phyloP scores from a whole-genome alignment of 352 stramenopile genomes.

The Phytophthora sp. region DNA sequence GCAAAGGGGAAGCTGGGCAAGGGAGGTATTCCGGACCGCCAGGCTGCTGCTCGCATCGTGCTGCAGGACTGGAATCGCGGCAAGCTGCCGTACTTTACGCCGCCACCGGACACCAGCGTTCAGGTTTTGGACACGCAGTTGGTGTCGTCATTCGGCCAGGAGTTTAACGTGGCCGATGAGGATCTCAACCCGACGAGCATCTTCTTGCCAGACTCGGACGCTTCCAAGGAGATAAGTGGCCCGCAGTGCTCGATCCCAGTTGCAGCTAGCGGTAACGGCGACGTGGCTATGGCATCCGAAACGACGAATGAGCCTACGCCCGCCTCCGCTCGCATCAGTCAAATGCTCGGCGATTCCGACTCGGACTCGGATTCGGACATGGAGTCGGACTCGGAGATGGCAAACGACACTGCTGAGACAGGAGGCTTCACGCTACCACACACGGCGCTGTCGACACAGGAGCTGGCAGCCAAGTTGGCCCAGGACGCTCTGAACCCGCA shows the following conservation, averaged over 20 bases:
- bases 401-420: constrained; percentile 27
- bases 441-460: constrained; percentile 37
- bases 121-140: constrained; percentile 74
- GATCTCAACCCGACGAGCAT: constrained; percentile 77
- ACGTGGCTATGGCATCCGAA: constrained; percentile 24
- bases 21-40: constrained; percentile 93
- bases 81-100: constrained; percentile 90
- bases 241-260: constrained; percentile 58
- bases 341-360: constrained; percentile 53
- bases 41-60: constrained; percentile 91
- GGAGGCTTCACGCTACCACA: constrained; percentile 14
- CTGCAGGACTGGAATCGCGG: constrained; percentile 94
- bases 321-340: constrained; percentile 41
- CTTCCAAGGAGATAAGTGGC: constrained; percentile 23
- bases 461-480: constrained; percentile 56
- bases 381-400: constrained; percentile 60
- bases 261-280: constrained; percentile 2
- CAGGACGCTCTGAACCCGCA: constrained; percentile 67
- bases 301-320: constrained; percentile 15
- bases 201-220: constrained; percentile 49
- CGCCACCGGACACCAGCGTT: constrained; percentile 72
- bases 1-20: constrained; percentile 95
- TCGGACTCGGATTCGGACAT: constrained; percentile 62
- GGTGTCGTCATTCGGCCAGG: constrained; percentile 60
- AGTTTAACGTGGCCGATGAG: constrained; percentile 69